Evolutionary conservation across 768 basidiomycete species (phyloP), one percentile per base, ranked within the genome.

Genomic region (Hemileccinum rubropunctum): DNA sequence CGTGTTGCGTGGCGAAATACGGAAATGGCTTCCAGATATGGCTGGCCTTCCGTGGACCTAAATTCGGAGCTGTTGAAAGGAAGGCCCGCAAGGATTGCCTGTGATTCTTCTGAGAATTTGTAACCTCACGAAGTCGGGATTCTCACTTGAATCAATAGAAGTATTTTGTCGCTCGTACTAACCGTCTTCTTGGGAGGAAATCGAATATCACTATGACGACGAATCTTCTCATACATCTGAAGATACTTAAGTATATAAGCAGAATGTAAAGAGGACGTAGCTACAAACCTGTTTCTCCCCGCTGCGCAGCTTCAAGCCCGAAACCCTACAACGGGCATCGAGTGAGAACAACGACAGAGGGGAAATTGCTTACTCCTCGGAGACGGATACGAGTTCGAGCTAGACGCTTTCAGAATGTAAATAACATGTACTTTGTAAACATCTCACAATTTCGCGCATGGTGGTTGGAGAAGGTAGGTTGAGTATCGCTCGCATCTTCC

Each of bases 1-100:
- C 95, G 80, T 17, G 76, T 58, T 4, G 88, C 80, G 58, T 91
- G 84, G n/a, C 83, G 79, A 58, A 92, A 90, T 50, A 95, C 73
- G 1, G 75, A 66, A 43, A 81, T 67, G 0, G 84, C 81, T 57
- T 95, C 94, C 27, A 89, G 67, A 35, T 80, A 71, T 27, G 85
- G 82, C 63, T 89, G 85, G 46, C 82, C 86, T 52, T 92, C 91
- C 1, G 74, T 64, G 18, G 70, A 77, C 68, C 80, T 91, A 63
- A 83, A 90, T 49, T 93, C 90, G 2, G 80, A 68, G 5, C 75
- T 68, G 44, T 78, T 83, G 42, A 94, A 71, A 27, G 86, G 81
- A 53, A 94, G 78, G 3, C 86, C 82, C 14, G 81, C 81, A 17
- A 91, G 71, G 36, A 88, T 74, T 32, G 89, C 84, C 88, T 95